Conservation (phyloP, 495 filamentous ascomycete species). For the Penicillium ochrochloron region DNA sequence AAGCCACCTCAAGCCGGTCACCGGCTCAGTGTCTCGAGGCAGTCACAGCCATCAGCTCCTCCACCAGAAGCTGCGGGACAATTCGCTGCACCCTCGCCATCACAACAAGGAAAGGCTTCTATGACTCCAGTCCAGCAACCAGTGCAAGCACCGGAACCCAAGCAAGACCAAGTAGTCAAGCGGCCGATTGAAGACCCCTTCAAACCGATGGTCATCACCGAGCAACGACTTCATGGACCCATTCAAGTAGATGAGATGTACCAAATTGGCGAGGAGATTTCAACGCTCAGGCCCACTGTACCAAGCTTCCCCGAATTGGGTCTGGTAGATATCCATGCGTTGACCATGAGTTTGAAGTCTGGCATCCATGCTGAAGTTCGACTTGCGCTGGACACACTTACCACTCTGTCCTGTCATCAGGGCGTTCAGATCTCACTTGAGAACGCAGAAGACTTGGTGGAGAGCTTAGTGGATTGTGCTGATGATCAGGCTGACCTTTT, state of each 20-base stretch:
- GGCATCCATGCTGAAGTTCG: conserved; percentile 88
- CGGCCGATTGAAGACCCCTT: conserved; percentile 48
- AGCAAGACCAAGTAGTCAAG: conserved; percentile 53
- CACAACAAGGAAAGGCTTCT: conserved; percentile 42
- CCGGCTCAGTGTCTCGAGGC: conserved; percentile 42
- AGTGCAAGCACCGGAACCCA: conserved; percentile 42
- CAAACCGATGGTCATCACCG: conserved; percentile 61
- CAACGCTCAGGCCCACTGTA: conserved; percentile 68
- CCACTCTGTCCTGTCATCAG: conserved; percentile 68
- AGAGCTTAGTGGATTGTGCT: conserved; percentile 86
- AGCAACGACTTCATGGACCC: conserved; percentile 66
- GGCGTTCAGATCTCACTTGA: conserved; percentile 66
- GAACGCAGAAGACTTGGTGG: conserved; percentile 85
- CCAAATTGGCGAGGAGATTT: conserved; percentile 65
- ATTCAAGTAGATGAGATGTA: conserved; percentile 63
- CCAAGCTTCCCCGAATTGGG: conserved; percentile 81
- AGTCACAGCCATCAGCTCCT: conserved; percentile 42
- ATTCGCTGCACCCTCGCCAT: conserved; percentile 39
- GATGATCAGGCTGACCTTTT: conserved; percentile 83
- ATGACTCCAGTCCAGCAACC: conserved; percentile 50
- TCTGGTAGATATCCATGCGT: conserved; percentile 85
- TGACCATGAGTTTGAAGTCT: conserved; percentile 89
- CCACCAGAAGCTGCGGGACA: conserved; percentile 40
- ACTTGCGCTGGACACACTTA: conserved; percentile 83
- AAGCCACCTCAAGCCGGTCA: conserved; percentile 46